Evolutionary conservation across 495 filamentous ascomycete genomes (phyloP).

Genomic region (Penicillium egyptiacum): DNA sequence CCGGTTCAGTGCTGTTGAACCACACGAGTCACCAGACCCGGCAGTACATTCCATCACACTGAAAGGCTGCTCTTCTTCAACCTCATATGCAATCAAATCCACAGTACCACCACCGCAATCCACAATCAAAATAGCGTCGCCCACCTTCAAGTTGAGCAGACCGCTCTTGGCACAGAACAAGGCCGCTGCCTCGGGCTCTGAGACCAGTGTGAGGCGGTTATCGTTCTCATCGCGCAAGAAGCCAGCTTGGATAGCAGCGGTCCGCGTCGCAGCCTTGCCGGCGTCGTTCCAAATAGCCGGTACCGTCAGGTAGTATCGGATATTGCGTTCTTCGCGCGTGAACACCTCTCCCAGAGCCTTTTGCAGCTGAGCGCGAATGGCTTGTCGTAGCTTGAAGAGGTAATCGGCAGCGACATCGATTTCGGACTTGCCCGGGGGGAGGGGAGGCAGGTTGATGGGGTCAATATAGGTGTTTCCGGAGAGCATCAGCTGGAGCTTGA

Average conservation of each 20-base stretch:
- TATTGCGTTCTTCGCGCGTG: constrained; percentile 76
- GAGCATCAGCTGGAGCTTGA: constrained; percentile 80
- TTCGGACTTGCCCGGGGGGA: constrained; percentile 75
- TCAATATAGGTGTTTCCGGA: constrained; percentile 81
- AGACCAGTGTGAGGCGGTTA: constrained; percentile 70
- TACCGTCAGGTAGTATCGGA: constrained; percentile 73
- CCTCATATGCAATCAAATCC: constrained; percentile 78
- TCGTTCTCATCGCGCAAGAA: constrained; percentile 77
- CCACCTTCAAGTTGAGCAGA: constrained; percentile 70
- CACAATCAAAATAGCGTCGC: constrained; percentile 75
- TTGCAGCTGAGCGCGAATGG: constrained; percentile 72
- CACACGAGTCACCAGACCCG: constrained; percentile 76
- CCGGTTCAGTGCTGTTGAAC: constrained; percentile 74
- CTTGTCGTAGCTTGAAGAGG: constrained; percentile 75
- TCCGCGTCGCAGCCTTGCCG: constrained; percentile 73
- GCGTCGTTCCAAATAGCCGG: constrained; percentile 83
- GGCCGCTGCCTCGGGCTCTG: constrained; percentile 75
- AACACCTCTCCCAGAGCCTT: constrained; percentile 77
- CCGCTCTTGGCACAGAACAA: constrained; percentile 80
- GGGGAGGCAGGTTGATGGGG: constrained; percentile 74
- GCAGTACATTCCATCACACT: constrained; percentile 76
- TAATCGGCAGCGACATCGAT: constrained; percentile 81
- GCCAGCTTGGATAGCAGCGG: constrained; percentile 74
- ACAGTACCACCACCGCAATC: constrained; percentile 81
- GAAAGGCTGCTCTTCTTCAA: constrained; percentile 76